These are phyloP conservation scores for Trichoderma afroharzianum DNA, from an alignment of 2,329 filamentous ascomycete genomes.

Conservation along the genomic window DNA sequence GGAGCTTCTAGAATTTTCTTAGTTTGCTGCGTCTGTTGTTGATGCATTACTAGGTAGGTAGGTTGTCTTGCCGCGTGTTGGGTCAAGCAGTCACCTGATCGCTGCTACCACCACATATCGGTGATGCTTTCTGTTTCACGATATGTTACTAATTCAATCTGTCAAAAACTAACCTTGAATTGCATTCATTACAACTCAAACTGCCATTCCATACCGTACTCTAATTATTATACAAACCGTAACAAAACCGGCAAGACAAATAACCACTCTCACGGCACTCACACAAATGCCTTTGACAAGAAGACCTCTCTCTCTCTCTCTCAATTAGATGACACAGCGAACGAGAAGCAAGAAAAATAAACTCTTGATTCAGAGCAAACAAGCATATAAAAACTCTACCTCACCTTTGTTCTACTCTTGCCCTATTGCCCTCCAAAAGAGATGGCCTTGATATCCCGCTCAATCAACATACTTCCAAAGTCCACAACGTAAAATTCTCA, in stretches of 20 bases:
- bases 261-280: not conserved
- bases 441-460: not conserved
- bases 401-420: not conserved
- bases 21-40: not conserved
- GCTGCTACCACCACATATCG: not conserved
- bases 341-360: not conserved
- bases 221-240: too few species aligned
- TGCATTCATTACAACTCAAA: not conserved
- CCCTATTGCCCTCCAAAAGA: not conserved
- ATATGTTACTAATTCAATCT: not conserved
- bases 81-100: not conserved
- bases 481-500: not conserved
- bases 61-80: not conserved
- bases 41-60: too few species aligned
- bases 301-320: accelerated
- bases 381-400: not conserved
- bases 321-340: accelerated
- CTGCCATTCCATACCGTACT: not conserved
- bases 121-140: not conserved
- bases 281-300: not conserved
- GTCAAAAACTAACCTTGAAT: not conserved
- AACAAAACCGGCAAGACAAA: not conserved
- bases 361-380: not conserved
- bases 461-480: not conserved
- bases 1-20: not conserved